Conservation (phyloP, 1,139 yeast genomes). For the Lodderomyces beijingensis region DNA sequence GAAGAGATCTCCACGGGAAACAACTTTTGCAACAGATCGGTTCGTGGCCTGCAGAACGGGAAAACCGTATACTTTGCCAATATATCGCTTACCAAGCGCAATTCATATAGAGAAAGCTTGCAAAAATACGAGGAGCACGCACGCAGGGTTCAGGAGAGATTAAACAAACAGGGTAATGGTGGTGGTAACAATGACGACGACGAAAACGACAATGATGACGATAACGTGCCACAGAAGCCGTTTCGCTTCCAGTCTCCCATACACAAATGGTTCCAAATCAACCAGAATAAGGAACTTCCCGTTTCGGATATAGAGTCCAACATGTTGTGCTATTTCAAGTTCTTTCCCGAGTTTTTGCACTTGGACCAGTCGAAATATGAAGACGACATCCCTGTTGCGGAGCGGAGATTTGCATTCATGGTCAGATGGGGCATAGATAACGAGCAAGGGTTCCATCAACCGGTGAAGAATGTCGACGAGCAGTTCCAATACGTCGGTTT, state of each 20-base stretch:
- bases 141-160: constrained; percentile 12
- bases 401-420: constrained; percentile 41
- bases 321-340: constrained; percentile 25
- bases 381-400: constrained; percentile 22
- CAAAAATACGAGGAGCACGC: constrained; percentile 23
- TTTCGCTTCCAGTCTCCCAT: constrained; percentile 37
- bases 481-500: constrained; percentile 54
- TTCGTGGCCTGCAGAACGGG: constrained; percentile 53
- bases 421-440: constrained; percentile 36
- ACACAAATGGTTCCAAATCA: constrained; percentile 25
- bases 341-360: constrained; percentile 38
- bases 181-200: constrained; percentile 17
- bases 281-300: constrained; percentile 16
- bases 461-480: constrained; percentile 12
- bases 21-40: constrained; percentile 55
- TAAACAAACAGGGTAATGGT: constrained; percentile 9
- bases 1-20: constrained; percentile 48
- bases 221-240: constrained; percentile 24
- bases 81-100: constrained; percentile 44
- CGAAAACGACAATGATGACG: constrained; percentile 21
- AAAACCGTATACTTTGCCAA: constrained; percentile 49
- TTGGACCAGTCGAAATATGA: constrained; percentile 23
- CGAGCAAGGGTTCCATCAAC: constrained; percentile 16
- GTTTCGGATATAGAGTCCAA: constrained; percentile 16
- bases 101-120: constrained; percentile 22